A percentile compares a stretch with the other conserved stretches of the same genome.
Conservation (phyloP, 2,329 filamentous ascomycete species). For the Paecilomyces niveus region DNA sequence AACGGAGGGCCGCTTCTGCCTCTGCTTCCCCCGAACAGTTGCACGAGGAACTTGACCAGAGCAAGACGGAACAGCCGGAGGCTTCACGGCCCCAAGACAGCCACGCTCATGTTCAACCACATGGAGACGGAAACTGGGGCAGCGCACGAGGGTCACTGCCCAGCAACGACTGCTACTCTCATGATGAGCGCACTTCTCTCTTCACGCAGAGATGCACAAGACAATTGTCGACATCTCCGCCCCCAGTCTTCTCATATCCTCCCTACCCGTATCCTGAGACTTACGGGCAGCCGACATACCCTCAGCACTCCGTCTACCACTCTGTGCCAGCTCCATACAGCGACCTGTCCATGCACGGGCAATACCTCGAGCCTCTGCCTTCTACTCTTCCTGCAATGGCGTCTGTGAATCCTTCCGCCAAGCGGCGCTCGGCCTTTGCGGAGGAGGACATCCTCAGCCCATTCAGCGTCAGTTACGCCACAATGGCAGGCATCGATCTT, state of each 20-base stretch:
- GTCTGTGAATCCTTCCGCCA: constrained; percentile 36
- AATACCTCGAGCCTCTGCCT: constrained; percentile 34
- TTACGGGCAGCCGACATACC: constrained; percentile 28
- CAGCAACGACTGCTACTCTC: constrained; percentile 25
- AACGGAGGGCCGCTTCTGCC: constrained; percentile 54
- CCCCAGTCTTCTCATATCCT: constrained; percentile 48
- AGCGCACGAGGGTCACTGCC: constrained; percentile 23
- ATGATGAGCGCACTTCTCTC: constrained; percentile 45
- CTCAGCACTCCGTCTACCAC: constrained; percentile 28
- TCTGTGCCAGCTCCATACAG: constrained; percentile 23
- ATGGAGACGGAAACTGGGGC: constrained; percentile 15
- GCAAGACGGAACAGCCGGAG: constrained; percentile 14
- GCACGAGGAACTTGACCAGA: constrained; percentile 45
- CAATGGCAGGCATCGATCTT: constrained; percentile 52
- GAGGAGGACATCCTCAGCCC: constrained; percentile 52
- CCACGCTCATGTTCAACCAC: constrained; percentile 19
- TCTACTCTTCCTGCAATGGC: constrained; percentile 40
- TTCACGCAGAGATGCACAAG: constrained; percentile 53
- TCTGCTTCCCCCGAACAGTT: constrained; percentile 56
- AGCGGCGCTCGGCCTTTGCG: constrained; percentile 45
- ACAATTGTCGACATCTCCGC: constrained; percentile 53
- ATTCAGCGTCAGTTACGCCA: constrained; percentile 55
- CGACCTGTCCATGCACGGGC: constrained; percentile 27
- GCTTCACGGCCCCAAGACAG: constrained; percentile 18
- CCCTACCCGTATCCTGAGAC: constrained; percentile 41